Base-by-base conservation (phyloP, 805 yeast species). In the Wickerhamomyces silvicola region DNA sequence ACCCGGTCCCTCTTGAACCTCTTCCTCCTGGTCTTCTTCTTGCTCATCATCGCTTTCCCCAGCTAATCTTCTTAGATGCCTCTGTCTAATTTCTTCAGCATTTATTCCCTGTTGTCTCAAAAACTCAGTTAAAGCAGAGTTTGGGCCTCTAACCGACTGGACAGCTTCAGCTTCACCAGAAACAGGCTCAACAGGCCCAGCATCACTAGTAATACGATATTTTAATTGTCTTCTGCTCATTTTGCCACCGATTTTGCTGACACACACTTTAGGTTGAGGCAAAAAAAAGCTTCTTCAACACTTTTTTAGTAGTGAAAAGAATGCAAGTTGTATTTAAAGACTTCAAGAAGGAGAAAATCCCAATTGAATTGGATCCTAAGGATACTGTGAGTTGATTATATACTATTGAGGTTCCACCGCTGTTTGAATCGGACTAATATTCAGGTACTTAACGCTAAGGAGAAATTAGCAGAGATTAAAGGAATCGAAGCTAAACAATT, bases 41-140 rank as follows among this genome's bases (percentile, higher is more conserved):
- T n/a, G 54, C 52, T 27, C 64, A 39, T 35, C 66, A 48, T 38
- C 69, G 55, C 38, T 56, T 14, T 21, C 42, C 4, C 37, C 41
- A 9, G 24, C 48, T 10, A 54, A 54, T 20, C 57, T 56, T 31
- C 55, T 58, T 38, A 54, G 38, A 54, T 63, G 68, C 36, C 68
- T 52, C 30, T 61, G 60, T 49, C 87, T 67, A 52, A 86, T 86
- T 25, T 75, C 77, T 36, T 78, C 86, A 1, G 95, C 86, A 49
- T 66, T 81, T 59, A 88, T 88, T 22, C 97, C 97, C 56, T 87
- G 94, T 35, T 81, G 85, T 30, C 87, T 66, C 38, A 88, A 66
- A 49, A 88, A 88, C 56, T 83, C 92, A 0, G 96, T 88, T 43
- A 88, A 64, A 0, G 97, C 97, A 44, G 94, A 81, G 61, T 84